Evolutionary conservation across 768 basidiomycete species (phyloP).

Genomic region (Lentinula lateritia): DNA sequence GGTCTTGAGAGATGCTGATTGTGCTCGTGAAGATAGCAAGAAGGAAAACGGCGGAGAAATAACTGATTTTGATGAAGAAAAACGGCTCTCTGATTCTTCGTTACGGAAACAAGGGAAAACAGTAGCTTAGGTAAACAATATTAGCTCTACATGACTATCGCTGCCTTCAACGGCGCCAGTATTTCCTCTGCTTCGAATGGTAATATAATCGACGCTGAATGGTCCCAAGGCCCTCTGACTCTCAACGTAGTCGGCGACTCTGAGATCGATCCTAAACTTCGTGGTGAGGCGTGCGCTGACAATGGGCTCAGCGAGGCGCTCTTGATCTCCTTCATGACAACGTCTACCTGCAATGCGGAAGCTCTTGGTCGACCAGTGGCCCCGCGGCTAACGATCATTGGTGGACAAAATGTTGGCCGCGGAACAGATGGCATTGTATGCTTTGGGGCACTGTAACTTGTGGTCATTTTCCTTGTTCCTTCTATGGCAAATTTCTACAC

Average conservation of each 20-base stretch:
- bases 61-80: slow-evolving; percentile 1
- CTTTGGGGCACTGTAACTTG: slow-evolving; percentile 38
- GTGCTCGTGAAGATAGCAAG: slow-evolving; percentile 4
- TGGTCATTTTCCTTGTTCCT: slow-evolving; percentile 4
- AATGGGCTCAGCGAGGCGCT: slow-evolving; percentile 1
- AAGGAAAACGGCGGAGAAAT: background rate
- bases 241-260: background rate
- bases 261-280: background rate
- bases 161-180: slow-evolving; percentile 39
- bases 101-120: background rate
- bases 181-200: slow-evolving; percentile 42
- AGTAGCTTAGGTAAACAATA: background rate
- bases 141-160: slow-evolving; percentile 14
- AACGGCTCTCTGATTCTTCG: background rate
- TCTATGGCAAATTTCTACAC: slow-evolving; percentile 12
- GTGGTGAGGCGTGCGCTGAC: background rate
- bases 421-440: slow-evolving; percentile 68
- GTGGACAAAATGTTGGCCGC: slow-evolving; percentile 40
- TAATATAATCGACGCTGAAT: slow-evolving; percentile 38
- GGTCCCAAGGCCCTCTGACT: slow-evolving; percentile 55
- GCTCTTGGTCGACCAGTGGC: slow-evolving; percentile 16
- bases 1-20: slow-evolving; percentile 1
- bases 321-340: slow-evolving; percentile 19
- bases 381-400: slow-evolving; percentile 18
- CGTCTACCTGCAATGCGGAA: slow-evolving; percentile 13